These are phyloP conservation scores for Teunomyces lycoperdinae DNA, from an alignment of 805 yeast genomes.

Conservation along the genomic window DNA sequence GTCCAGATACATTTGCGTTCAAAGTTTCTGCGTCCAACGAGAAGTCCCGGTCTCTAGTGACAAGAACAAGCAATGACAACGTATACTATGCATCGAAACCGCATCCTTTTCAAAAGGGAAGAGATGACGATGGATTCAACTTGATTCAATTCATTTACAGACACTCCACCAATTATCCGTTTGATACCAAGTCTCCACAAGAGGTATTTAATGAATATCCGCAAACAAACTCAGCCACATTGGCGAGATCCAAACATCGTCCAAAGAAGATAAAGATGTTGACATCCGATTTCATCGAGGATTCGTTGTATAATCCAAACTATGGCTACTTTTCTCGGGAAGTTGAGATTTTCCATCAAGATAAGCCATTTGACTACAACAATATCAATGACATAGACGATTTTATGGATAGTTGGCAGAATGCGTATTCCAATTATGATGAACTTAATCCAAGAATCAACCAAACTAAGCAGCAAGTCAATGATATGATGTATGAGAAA, in stretches of 20 bases:
- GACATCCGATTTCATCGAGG: conserved; percentile 79
- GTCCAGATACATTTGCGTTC: conserved; percentile 46
- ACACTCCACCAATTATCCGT: conserved; percentile 42
- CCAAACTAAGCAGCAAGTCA: conserved; percentile 11
- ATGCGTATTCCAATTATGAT: conserved; percentile 56
- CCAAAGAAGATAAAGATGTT: conserved; percentile 69
- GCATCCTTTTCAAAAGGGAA: conserved; percentile 26
- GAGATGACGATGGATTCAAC: conserved; percentile 18
- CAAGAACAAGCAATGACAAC: not conserved
- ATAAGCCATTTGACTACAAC: conserved; percentile 60
- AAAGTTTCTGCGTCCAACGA: conserved; percentile 29
- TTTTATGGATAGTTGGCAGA: conserved; percentile 66
- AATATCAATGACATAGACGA: conserved; percentile 61
- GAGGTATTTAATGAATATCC: conserved; percentile 39
- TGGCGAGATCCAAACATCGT: conserved; percentile 37
- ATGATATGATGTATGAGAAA: conserved; percentile 9
- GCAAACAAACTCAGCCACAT: conserved; percentile 27
- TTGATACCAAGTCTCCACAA: conserved; percentile 35
- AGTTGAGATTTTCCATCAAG: conserved; percentile 72
- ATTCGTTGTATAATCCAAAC: conserved; percentile 73
- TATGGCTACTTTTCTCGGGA: conserved; percentile 82
- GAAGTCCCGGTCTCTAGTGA: conserved; percentile 12
- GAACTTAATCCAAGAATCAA: conserved; percentile 11
- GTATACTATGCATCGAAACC: conserved; percentile 3
- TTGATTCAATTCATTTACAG: conserved; percentile 34